Evolutionary conservation across 2,329 filamentous ascomycete genomes (phyloP).

Genomic region (Stagonosporopsis vannaccii): DNA sequence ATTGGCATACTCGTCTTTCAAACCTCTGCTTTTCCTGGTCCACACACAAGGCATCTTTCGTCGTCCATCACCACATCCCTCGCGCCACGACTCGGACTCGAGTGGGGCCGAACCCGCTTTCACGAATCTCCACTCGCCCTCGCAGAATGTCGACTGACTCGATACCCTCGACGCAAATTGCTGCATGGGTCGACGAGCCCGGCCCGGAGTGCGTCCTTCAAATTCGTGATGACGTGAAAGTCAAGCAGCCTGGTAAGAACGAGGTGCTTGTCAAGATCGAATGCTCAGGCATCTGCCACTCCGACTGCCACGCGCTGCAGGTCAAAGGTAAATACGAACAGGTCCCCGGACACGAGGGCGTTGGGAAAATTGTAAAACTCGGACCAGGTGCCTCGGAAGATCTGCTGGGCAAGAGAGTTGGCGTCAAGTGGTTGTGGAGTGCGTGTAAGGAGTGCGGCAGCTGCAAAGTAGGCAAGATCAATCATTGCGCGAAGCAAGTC

Average conservation of each 20-base stretch:
- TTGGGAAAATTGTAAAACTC: constrained; percentile 52
- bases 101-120: neutral
- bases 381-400: constrained; percentile 36
- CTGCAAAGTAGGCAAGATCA: constrained; percentile 48
- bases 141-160: constrained; percentile 12
- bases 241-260: constrained; percentile 49
- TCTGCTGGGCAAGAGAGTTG: constrained; percentile 49
- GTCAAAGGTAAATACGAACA: constrained; percentile 55
- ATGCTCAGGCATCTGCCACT: constrained; percentile 58
- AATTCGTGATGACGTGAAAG: constrained; percentile 45
- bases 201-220: constrained; percentile 45
- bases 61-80: neutral
- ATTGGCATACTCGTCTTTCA: neutral
- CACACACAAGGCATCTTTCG: neutral
- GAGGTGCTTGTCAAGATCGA: constrained; percentile 58
- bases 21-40: neutral
- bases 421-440: constrained; percentile 57
- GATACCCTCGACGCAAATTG: constrained; percentile 45
- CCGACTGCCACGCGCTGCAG: constrained; percentile 56
- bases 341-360: constrained; percentile 57
- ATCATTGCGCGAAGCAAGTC: constrained; percentile 53
- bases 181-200: constrained; percentile 49
- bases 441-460: constrained; percentile 50
- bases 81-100: neutral
- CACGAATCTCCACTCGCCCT: neutral